These are phyloP conservation scores for Camelina sativa DNA, from an alignment of 345 rosid genomes.

Conservation along the genomic window DNA sequence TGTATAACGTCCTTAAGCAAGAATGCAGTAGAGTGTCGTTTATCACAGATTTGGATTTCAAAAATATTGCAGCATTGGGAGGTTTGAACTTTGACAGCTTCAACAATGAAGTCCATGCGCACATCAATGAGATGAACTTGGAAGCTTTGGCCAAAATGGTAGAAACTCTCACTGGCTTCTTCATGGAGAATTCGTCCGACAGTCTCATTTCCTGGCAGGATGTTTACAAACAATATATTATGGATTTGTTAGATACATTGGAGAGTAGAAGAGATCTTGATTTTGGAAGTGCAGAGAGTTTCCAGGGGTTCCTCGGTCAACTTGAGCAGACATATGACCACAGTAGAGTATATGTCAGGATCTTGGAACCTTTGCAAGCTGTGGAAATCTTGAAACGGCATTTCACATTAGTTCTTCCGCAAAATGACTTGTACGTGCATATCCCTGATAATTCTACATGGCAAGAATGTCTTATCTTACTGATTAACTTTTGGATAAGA, in stretches of 20 bases:
- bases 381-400: conserved; percentile 65
- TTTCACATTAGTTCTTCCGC: conserved; percentile 57
- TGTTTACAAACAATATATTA: conserved; percentile 68
- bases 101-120: conserved; percentile 65
- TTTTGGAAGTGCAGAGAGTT: conserved; percentile 66
- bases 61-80: conserved; percentile 67
- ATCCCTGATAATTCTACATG: conserved; percentile 87
- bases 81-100: conserved; percentile 70
- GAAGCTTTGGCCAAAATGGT: conserved; percentile 93
- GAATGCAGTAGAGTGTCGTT: conserved; percentile 86
- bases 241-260: conserved; percentile 55
- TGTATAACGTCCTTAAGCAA: conserved; percentile 65
- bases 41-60: conserved; percentile 78
- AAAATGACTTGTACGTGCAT: conserved; percentile 48
- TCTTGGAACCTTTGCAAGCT: conserved; percentile 66
- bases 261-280: conserved; percentile 54
- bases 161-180: conserved; percentile 51
- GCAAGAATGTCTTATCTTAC: conserved; percentile 87
- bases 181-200: conserved; percentile 52
- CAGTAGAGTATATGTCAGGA: conserved; percentile 60
- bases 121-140: conserved; percentile 60
- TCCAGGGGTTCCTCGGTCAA: conserved; percentile 61
- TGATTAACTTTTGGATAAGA: conserved; percentile 80
- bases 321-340: conserved; percentile 72
- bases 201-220: conserved; percentile 69